Conservation (phyloP, 495 filamentous ascomycete genomes). For the Aspergillus sclerotiicarbonarius region DNA sequence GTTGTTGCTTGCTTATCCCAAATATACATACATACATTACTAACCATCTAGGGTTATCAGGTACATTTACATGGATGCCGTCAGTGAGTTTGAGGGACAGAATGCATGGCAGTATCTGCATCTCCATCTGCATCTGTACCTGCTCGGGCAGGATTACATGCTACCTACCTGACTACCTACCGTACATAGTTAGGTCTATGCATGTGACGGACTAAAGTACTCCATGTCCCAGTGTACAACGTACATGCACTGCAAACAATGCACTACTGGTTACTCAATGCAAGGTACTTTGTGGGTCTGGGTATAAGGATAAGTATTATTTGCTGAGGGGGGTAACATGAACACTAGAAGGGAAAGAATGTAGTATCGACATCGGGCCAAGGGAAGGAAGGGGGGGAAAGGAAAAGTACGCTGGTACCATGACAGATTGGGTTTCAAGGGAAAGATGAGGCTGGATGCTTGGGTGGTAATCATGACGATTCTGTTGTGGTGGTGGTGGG, state of each 20-base stretch:
- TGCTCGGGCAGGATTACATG: no score
- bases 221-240: neutral
- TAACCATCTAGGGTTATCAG: no score
- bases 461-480: slow-evolving; percentile 11
- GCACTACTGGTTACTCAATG: neutral
- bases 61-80: no score
- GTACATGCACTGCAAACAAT: neutral
- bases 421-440: slow-evolving; percentile 15
- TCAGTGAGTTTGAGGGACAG: no score
- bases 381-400: neutral
- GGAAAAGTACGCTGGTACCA: slow-evolving; percentile 5
- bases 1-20: no score
- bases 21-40: no score
- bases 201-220: neutral
- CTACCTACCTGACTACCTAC: no score
- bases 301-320: slow-evolving; percentile 1
- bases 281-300: neutral
- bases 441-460: slow-evolving; percentile 18
- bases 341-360: neutral
- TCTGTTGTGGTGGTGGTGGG: neutral
- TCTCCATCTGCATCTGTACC: no score
- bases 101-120: no score
- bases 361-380: slow-evolving; percentile 3
- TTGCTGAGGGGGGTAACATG: neutral
- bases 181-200: no score